These are phyloP conservation scores for Ceriops decandra DNA, from an alignment of 345 rosid genomes.

Conservation along the genomic window DNA sequence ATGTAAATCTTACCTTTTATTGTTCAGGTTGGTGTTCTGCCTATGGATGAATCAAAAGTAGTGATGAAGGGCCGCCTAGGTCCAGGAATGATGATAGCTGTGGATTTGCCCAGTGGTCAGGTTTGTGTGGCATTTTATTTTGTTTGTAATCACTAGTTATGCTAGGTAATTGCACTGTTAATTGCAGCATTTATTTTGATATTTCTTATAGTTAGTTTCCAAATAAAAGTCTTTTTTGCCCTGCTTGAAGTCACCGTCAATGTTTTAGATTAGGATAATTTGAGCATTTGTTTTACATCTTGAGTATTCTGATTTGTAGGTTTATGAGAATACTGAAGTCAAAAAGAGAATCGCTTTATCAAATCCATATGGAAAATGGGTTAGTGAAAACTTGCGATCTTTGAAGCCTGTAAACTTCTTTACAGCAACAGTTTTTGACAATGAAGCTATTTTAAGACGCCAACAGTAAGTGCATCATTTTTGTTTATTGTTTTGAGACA, in stretches of 20 bases:
- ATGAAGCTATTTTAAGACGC: constrained; percentile 68
- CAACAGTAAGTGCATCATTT: constrained; percentile 66
- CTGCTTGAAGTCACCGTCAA: background rate
- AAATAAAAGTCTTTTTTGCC: background rate
- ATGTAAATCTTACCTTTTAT: constrained; percentile 5
- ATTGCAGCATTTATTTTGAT: background rate
- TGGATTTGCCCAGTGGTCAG: constrained; percentile 83
- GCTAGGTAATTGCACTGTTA: background rate
- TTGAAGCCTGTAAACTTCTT: constrained; percentile 66
- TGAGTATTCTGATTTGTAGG: constrained; percentile 44
- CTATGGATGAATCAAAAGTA: constrained; percentile 91
- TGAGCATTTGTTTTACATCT: constrained; percentile 5
- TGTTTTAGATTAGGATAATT: background rate
- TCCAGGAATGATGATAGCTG: constrained; percentile 99
- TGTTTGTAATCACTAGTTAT: background rate
- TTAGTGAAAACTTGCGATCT: constrained; percentile 62
- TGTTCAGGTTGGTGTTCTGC: constrained; percentile 88
- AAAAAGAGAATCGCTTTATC: constrained; percentile 74
- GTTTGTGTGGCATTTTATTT: constrained; percentile 40
- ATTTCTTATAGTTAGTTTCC: background rate
- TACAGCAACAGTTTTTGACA: constrained; percentile 66
- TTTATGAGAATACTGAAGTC: constrained; percentile 90
- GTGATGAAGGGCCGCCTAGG: constrained; percentile 94
- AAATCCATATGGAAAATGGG: constrained; percentile 90
- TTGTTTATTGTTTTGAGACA: constrained; percentile 5